Conservation (phyloP, 805 yeast genomes). For the Wickerhamomyces mucosus region DNA sequence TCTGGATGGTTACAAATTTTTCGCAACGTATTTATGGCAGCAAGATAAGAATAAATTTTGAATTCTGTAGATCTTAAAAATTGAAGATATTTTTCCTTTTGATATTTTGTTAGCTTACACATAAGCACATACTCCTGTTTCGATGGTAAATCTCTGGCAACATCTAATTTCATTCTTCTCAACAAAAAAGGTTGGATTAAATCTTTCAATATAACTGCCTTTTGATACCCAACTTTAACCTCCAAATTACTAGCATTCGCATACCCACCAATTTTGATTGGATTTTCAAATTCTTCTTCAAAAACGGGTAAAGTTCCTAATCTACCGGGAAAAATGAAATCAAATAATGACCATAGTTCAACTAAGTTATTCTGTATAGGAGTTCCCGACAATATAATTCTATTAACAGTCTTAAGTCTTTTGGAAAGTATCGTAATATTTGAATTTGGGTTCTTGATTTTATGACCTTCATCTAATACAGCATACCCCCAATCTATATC, state of each 20-base stretch:
- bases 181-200: slow-evolving; percentile 82
- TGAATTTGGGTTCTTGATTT: slow-evolving; percentile 89
- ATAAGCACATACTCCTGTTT: slow-evolving; percentile 91
- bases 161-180: slow-evolving; percentile 84
- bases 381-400: slow-evolving; percentile 88
- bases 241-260: slow-evolving; percentile 95
- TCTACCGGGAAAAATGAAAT: slow-evolving; percentile 90
- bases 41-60: slow-evolving; percentile 67
- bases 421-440: slow-evolving; percentile 81
- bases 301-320: slow-evolving; percentile 93
- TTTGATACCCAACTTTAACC: slow-evolving; percentile 92
- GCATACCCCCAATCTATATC: slow-evolving; percentile 81
- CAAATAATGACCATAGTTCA: slow-evolving; percentile 93
- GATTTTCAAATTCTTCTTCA: slow-evolving; percentile 83
- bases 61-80: slow-evolving; percentile 74
- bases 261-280: slow-evolving; percentile 95
- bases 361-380: slow-evolving; percentile 91
- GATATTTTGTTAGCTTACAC: slow-evolving; percentile 73
- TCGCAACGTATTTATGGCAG: slow-evolving; percentile 82
- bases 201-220: slow-evolving; percentile 86
- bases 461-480: slow-evolving; percentile 93
- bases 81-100: slow-evolving; percentile 61
- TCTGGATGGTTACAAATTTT: slow-evolving; percentile 98
- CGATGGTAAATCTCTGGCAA: slow-evolving; percentile 88
- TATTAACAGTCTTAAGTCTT: slow-evolving; percentile 71